Evolutionary conservation across 169 alveolate species (phyloP).

Genomic region (Plasmodium coatneyi): DNA sequence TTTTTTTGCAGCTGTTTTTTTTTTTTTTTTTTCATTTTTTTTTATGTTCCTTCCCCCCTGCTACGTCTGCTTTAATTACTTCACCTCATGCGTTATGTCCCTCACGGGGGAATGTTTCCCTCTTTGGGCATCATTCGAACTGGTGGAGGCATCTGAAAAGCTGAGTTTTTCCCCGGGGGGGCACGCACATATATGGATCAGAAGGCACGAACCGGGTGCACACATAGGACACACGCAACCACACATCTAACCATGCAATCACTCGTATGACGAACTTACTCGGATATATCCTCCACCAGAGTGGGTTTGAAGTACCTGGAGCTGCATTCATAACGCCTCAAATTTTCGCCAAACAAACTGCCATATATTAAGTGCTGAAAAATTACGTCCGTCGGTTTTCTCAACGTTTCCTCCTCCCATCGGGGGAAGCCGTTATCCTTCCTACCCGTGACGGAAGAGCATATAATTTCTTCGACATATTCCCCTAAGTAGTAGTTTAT

Average conservation of each 20-base stretch:
- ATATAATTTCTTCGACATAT: conserved; percentile 22
- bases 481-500: conserved; percentile 33
- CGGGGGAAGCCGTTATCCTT: not conserved
- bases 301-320: conserved; percentile 13
- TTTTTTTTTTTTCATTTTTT: not conserved
- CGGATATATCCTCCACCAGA: not conserved
- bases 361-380: conserved; percentile 16
- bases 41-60: not conserved
- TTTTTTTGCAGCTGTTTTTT: not conserved
- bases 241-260: not conserved
- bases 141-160: conserved; percentile 23
- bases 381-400: not conserved
- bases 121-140: not conserved
- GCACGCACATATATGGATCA: not conserved
- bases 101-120: not conserved
- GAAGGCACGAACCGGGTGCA: not conserved
- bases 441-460: conserved; percentile 21
- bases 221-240: not conserved
- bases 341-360: conserved; percentile 1
- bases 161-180: not conserved
- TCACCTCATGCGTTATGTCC: conserved; percentile 43
- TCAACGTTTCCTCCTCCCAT: not conserved
- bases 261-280: not conserved
- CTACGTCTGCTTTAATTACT: not conserved
- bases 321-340: not conserved